Conservation (phyloP, 2,329 filamentous ascomycete genomes). For the Ilyonectria destructans region DNA sequence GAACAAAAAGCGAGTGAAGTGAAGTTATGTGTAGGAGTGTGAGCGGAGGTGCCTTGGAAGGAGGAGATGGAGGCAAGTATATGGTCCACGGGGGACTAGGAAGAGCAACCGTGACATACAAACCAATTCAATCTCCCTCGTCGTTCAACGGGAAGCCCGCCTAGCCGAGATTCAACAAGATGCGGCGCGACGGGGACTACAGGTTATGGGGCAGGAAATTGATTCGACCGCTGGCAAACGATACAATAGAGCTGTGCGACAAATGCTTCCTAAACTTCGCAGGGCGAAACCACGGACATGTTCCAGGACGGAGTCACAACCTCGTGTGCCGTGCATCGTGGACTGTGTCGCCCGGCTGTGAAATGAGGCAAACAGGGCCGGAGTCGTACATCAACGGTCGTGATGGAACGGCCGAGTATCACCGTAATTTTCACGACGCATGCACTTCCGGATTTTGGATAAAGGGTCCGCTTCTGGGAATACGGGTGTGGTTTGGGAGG, state of each 20-base stretch:
- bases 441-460: conserved; percentile 17
- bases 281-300: conserved; percentile 38
- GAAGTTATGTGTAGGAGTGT: background rate
- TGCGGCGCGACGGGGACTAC: conserved; percentile 6
- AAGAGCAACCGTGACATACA: background rate
- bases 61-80: conserved; percentile 1
- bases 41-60: background rate
- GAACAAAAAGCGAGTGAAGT: conserved; percentile 11
- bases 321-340: conserved; percentile 24
- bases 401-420: conserved; percentile 41
- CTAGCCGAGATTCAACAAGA: conserved; percentile 9
- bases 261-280: conserved; percentile 32
- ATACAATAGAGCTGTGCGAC: conserved; percentile 43
- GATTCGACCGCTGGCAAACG: conserved; percentile 41
- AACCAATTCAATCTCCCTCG: background rate
- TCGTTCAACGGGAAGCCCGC: background rate
- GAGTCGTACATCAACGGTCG: conserved; percentile 48
- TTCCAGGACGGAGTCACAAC: conserved; percentile 38
- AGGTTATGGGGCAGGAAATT: conserved; percentile 23
- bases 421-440: conserved; percentile 37
- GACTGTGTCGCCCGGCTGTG: conserved; percentile 35
- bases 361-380: conserved; percentile 49
- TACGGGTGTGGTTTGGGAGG: background rate
- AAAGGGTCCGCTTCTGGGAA: background rate
- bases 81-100: background rate